phyloP scores from a whole-genome alignment of 2,329 filamentous ascomycete species.

The Cordyceps pruinosa region DNA sequence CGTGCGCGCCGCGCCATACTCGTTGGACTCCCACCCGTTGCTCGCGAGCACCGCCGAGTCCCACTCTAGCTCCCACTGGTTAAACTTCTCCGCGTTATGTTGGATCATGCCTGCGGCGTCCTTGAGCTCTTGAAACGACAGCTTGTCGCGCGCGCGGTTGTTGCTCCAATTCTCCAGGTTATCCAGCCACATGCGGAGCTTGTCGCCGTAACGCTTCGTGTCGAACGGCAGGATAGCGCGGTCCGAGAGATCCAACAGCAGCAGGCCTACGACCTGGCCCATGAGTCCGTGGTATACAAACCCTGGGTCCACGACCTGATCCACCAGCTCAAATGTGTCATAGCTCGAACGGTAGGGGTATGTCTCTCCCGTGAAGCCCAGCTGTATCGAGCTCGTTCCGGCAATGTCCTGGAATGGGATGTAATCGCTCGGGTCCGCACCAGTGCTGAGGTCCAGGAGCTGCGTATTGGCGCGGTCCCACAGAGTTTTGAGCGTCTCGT shows the following conservation, averaged over 20 bases:
- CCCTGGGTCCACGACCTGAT: slow-evolving; percentile 68
- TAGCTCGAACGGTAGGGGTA: slow-evolving; percentile 79
- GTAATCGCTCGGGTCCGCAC: slow-evolving; percentile 60
- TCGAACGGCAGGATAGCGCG: slow-evolving; percentile 77
- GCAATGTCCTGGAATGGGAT: slow-evolving; percentile 88
- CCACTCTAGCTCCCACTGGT: slow-evolving; percentile 73
- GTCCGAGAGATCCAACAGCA: slow-evolving; percentile 82
- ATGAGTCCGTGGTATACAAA: slow-evolving; percentile 76
- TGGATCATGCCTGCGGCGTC: slow-evolving; percentile 57
- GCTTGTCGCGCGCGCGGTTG: slow-evolving; percentile 21
- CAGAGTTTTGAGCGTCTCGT: slow-evolving; percentile 64
- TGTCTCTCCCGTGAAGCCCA: slow-evolving; percentile 62
- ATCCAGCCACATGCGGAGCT: slow-evolving; percentile 57
- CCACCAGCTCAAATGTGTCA: slow-evolving; percentile 85
- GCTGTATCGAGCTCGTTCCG: slow-evolving; percentile 79
- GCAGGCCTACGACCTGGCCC: slow-evolving; percentile 69
- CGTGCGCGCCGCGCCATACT: slow-evolving; percentile 59
- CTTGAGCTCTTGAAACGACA: slow-evolving; percentile 28
- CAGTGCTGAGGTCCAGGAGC: slow-evolving; percentile 62
- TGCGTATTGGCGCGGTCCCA: slow-evolving; percentile 62
- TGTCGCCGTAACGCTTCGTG: slow-evolving; percentile 62
- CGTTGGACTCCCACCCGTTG: slow-evolving; percentile 68
- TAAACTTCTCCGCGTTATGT: slow-evolving; percentile 48
- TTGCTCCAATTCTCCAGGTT: slow-evolving; percentile 61
- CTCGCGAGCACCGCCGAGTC: slow-evolving; percentile 61